These are phyloP conservation scores for Phragmites australis DNA, from an alignment of 176 grass and related monocot genomes.

Conservation along the genomic window DNA sequence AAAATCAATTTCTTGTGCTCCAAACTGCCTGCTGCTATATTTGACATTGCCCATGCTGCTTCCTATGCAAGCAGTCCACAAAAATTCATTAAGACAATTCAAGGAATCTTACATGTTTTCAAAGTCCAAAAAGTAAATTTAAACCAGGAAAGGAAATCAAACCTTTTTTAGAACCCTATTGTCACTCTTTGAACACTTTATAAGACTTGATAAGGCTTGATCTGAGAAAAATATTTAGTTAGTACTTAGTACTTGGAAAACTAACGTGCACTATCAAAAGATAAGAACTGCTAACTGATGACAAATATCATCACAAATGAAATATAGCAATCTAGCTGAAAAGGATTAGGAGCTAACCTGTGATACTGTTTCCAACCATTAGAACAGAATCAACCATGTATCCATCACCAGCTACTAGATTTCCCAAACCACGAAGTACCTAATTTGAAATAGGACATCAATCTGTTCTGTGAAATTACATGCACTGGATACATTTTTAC, in stretches of 20 bases:
- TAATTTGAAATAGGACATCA: conserved; percentile 49
- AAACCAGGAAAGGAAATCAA: conserved; percentile 16
- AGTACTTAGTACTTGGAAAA: conserved; percentile 34
- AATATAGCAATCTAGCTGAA: conserved; percentile 22
- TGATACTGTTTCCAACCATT: conserved; percentile 71
- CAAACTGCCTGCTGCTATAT: conserved; percentile 77
- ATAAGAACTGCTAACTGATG: background rate
- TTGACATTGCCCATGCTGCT: conserved; percentile 89
- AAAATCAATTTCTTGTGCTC: conserved; percentile 89
- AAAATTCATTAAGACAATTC: conserved; percentile 11
- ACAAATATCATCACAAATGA: background rate
- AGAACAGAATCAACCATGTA: conserved; percentile 78
- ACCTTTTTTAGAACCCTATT: conserved; percentile 95
- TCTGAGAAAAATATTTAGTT: conserved; percentile 50
- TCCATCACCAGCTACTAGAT: conserved; percentile 78
- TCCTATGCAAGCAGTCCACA: conserved; percentile 55
- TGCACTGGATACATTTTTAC: background rate
- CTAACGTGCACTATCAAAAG: background rate
- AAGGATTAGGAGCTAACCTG: conserved; percentile 54
- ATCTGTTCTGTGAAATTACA: conserved; percentile 30
- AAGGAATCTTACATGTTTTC: background rate
- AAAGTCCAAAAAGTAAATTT: conserved; percentile 23
- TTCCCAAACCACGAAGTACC: conserved; percentile 93
- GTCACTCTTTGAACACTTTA: conserved; percentile 93
- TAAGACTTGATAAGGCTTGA: conserved; percentile 77